Evolutionary conservation across 768 basidiomycete species (phyloP).

Genomic region (Harrya chromipes): DNA sequence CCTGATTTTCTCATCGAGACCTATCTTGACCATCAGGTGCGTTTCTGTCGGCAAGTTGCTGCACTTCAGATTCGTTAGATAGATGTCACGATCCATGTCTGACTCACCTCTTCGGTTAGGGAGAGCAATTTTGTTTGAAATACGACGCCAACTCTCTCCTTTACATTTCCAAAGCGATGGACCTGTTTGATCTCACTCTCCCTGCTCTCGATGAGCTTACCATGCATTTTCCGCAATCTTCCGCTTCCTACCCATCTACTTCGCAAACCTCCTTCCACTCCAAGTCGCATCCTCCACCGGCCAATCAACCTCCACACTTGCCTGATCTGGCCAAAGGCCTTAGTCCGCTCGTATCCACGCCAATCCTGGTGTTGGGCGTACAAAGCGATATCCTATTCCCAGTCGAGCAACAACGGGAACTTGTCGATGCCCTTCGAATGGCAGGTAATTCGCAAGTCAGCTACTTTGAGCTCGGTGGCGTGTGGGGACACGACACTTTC

Average conservation of each 20-base stretch:
- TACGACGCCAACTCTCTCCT: slow-evolving; percentile 99
- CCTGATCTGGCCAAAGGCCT: slow-evolving; percentile 77
- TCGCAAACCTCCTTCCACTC: slow-evolving; percentile 45
- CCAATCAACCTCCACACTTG: slow-evolving; percentile 72
- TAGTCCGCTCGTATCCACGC: slow-evolving; percentile 67
- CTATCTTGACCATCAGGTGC: slow-evolving; percentile 88
- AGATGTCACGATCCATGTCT: neutral
- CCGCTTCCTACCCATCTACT: slow-evolving; percentile 18
- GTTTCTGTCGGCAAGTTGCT: slow-evolving; percentile 3
- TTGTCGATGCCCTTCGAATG: slow-evolving; percentile 88
- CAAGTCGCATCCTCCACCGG: slow-evolving; percentile 70
- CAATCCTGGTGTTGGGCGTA: slow-evolving; percentile 86
- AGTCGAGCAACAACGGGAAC: slow-evolving; percentile 94
- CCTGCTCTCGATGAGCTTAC: slow-evolving; percentile 70
- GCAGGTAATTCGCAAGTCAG: slow-evolving; percentile 86
- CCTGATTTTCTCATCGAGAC: slow-evolving; percentile 99
- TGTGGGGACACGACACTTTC: slow-evolving; percentile 99
- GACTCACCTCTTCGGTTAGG: slow-evolving; percentile 42
- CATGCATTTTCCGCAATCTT: slow-evolving; percentile 37
- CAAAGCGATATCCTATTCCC: slow-evolving; percentile 97
- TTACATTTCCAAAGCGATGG: slow-evolving; percentile 99
- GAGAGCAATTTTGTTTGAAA: slow-evolving; percentile 95
- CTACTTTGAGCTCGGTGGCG: slow-evolving; percentile 96
- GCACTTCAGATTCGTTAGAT: neutral
- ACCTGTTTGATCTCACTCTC: slow-evolving; percentile 92